Base-by-base conservation (phyloP, 2,329 filamentous ascomycete species). In the Monosporascus ibericus region DNA sequence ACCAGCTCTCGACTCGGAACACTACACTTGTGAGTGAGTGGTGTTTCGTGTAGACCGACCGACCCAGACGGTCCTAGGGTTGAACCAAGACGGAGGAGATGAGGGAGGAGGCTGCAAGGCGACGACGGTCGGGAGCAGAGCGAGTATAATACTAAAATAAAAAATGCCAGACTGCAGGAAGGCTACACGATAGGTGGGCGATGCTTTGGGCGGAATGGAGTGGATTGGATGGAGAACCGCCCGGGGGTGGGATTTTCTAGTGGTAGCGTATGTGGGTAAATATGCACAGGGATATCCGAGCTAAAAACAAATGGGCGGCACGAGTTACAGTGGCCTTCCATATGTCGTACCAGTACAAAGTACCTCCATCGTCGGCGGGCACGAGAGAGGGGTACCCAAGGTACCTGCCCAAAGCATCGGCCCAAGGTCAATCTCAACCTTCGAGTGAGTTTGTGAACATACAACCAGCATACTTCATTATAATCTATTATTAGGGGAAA, bases 1-100 rank as follows among this genome's bases (percentile, higher is more conserved):
- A 56, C 53, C 52, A 53, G 52, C 54, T 48, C 46, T 57, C 39
- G 38, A 51, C 30, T 34, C 30, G 11, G 11, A 34, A 34, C 2
- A 57, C 55, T 58, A 27, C 56, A 60, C 58, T 52, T 52, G 50
- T n/a, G 24, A 25, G 24, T 25, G 42, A 25, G 42, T 46, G n/a
- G 18, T n/a, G 14, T 46, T 18, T 46, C 22, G 42, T 30, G 42
- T 46, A n/a, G 17, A 46, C 42, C 42, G 42, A 27, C 42, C 42
- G n/a, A 46, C 24, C 42, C 42, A 27, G 24, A 30, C 42, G 24
- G 42, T 46, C 42, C 42, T 27, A 27, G 22, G 27, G 42, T 46
- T 25, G 24, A 27, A 46, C 17, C 55, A 14, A 54, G 53, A 53
- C 44, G 58, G 44, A 55, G 52, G 55, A 49, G 49, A 56, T 39